Percentiles rank a stretch among this genome's conserved stretches.
These are phyloP conservation scores for Hyphopichia buzzinii DNA, from an alignment of 1,139 yeast species.

Conservation along the genomic window DNA sequence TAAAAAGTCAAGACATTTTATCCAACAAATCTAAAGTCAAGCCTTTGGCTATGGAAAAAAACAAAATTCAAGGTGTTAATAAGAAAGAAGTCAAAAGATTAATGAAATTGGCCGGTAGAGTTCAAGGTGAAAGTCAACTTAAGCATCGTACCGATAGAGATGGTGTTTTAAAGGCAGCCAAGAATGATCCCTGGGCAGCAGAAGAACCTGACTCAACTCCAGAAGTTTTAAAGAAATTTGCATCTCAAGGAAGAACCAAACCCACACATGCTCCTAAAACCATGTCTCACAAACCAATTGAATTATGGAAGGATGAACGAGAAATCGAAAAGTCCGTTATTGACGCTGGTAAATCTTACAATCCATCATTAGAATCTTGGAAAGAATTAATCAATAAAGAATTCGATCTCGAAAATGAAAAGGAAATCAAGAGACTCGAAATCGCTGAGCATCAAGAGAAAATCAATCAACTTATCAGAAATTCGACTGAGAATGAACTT, in stretches of 20 bases:
- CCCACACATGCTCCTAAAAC: slow-evolving; percentile 60
- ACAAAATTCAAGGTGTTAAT: slow-evolving; percentile 62
- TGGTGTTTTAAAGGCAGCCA: slow-evolving; percentile 53
- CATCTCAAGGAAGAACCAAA: slow-evolving; percentile 47
- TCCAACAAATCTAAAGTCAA: slow-evolving; percentile 77
- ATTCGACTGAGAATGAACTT: slow-evolving; percentile 51
- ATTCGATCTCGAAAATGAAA: slow-evolving; percentile 60
- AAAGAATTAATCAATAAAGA: slow-evolving; percentile 65
- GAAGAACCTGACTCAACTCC: slow-evolving; percentile 33
- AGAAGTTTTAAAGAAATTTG: slow-evolving; percentile 36
- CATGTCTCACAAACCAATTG: slow-evolving; percentile 38
- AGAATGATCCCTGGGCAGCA: slow-evolving; percentile 69
- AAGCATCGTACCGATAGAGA: slow-evolving; percentile 58
- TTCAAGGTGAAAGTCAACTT: slow-evolving; percentile 51
- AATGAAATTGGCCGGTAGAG: slow-evolving; percentile 78
- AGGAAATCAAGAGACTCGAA: slow-evolving; percentile 62
- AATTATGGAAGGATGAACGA: slow-evolving; percentile 27
- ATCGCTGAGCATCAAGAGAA: slow-evolving; percentile 61
- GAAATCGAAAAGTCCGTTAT: slow-evolving; percentile 34
- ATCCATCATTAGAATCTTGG: slow-evolving; percentile 89
- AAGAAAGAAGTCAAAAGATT: slow-evolving; percentile 66
- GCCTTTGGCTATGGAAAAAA: slow-evolving; percentile 47
- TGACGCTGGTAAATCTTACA: slow-evolving; percentile 88
- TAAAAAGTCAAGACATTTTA: slow-evolving; percentile 75
- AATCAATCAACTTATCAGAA: slow-evolving; percentile 62